Evolutionary conservation across 768 basidiomycete genomes (phyloP), one percentile per base, ranked within the genome.

Genomic region (Trametes cinnabarina): DNA sequence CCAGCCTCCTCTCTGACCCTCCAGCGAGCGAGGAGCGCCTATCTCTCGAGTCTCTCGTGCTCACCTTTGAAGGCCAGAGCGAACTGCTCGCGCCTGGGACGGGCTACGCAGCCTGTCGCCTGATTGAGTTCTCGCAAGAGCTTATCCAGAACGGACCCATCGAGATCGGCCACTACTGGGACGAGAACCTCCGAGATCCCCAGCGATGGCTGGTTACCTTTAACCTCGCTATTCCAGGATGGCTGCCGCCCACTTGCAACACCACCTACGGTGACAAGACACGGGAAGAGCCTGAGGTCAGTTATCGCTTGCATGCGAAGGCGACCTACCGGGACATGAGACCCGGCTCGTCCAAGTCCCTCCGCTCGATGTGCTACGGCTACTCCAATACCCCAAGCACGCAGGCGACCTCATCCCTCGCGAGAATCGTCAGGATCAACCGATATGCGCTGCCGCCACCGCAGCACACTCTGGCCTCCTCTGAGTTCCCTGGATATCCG

Each of bases 51-150:
- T 93, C 91, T 1, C 74, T 96, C 37, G 72, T 77, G 41, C 69
- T 97, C 63, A 85, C 83, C 3, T 92, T 97, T 57, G 94, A 97
- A 66, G 94, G 94, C 25, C 91, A 93, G 71, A 80, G 85, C 19
- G 94, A 96, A 69, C 78, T 85, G 22, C 75, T 87, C 59, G 82
- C 86, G 11, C 79, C 82, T 6, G 73, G 72, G 39, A 80, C 83
- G 30, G 84, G 89, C 58, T 95, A 95, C 68, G 76, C 81, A 14
- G 79, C 84, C 9, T 55, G 85, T 28, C 86, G 92, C 43, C 75
- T 96, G 15, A 88, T 86, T 67, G 76, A 82, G 15, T 68, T 88
- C 47, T 82, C 84, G 19, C 82, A 82, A 47, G 83, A 90, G 63
- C 79, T 95, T 20, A 77, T 76, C 3, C 72, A 80, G 11, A 65